phyloP scores from a whole-genome alignment of 2,329 filamentous ascomycete genomes.

The Monilinia vaccinii-corymbosi region DNA sequence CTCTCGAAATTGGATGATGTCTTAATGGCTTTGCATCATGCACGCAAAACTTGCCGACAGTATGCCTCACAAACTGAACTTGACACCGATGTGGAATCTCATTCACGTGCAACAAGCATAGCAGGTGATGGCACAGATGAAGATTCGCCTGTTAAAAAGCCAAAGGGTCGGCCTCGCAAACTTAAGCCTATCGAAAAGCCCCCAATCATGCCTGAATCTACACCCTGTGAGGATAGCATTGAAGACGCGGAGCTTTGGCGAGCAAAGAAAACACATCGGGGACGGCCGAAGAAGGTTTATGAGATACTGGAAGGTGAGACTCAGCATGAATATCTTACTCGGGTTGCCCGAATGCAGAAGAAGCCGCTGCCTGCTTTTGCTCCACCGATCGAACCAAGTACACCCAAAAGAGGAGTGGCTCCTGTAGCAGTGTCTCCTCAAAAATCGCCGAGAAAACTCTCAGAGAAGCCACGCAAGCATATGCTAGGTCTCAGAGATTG shows the following conservation, averaged over 20 bases:
- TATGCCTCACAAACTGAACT: conserved; percentile 28
- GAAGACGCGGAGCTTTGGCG: conserved; percentile 7
- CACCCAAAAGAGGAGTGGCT: neutral
- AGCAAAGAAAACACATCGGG: conserved; percentile 18
- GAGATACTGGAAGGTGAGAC: conserved; percentile 23
- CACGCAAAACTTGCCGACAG: conserved; percentile 43
- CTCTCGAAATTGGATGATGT: conserved; percentile 61
- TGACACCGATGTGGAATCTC: conserved; percentile 23
- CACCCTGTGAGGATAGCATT: neutral
- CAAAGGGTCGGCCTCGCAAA: conserved; percentile 21
- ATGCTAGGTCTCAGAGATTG: conserved; percentile 50
- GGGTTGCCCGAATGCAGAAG: conserved; percentile 37
- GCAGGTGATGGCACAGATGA: neutral
- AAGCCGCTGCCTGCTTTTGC: conserved; percentile 33
- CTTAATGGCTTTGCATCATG: conserved; percentile 60
- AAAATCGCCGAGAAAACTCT: conserved; percentile 8
- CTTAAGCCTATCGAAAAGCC: conserved; percentile 17
- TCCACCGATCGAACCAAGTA: conserved; percentile 2
- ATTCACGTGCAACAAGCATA: conserved; percentile 1
- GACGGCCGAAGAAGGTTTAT: conserved; percentile 24
- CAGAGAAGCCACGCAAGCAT: conserved; percentile 2
- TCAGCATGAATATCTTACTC: conserved; percentile 37
- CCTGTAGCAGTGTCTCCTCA: conserved; percentile 2
- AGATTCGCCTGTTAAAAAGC: conserved; percentile 10
- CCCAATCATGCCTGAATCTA: neutral